Evolutionary conservation across 2,329 filamentous ascomycete genomes (phyloP), one percentile per base, ranked within the genome.

Genomic region (Emydomyces testavorans): DNA sequence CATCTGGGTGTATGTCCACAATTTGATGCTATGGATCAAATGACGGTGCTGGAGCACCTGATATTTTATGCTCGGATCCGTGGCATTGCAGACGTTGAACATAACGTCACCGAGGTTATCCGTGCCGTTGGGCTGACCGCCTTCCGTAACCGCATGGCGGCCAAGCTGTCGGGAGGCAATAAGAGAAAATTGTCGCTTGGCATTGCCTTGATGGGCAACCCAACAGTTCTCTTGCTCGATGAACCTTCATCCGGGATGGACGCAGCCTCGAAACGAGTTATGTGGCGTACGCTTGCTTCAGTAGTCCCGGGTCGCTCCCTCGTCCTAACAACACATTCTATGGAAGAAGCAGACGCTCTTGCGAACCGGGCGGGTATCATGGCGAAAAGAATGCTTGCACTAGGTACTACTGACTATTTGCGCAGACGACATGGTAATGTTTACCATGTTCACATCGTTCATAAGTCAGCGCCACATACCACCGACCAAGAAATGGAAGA

Each of bases 331-430:
- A 95, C 90, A 0, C 90, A 96, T 64, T 85, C 79, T 41, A 94
- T 95, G 88, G 89, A 95, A 63, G 90, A 95, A 66, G 90, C 89
- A 0, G 87, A 94, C 59, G 88, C 88, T 0, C 73, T 96, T 2
- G 89, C 89, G 0, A 80, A 79, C 24, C 76, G 87, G 1, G 87
- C 84, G 0, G 90, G 87, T 10, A 94, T 96, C 55, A 79, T 96
- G 67, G 85, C 88, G 6, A 77, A 78, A 56, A 76, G 80, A 26
- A 93, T 95, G 87, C 73, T 95, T 18, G 89, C 88, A 0, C 72
- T 92, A 6, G 89, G 89, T 3, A 83, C 81, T 0, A 82, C 80
- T 0, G 79, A 87, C 28, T 70, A 80, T 49, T 71, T 95, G 2
- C 75, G 89, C 6, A 73, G 75, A 37, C 78, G 81, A 47, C 88